Conservation (phyloP, 2,329 filamentous ascomycete genomes). For the Hypoxylon sp. region DNA sequence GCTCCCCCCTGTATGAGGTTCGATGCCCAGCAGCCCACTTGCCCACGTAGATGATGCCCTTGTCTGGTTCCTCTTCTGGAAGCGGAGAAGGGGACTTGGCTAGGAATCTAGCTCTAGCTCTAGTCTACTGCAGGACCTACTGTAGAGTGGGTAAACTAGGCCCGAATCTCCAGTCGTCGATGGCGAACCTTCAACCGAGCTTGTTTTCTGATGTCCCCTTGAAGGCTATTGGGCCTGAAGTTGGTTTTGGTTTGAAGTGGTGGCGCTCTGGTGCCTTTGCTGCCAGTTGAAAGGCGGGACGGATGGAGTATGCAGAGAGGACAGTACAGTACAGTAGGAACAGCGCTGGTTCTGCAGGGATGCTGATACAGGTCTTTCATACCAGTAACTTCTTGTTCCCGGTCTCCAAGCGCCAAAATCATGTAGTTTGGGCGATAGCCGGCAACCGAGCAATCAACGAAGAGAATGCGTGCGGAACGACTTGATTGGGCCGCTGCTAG, state of each 20-base stretch:
- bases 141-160: slow-evolving; percentile 13
- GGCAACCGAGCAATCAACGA: slow-evolving; percentile 22
- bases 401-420: slow-evolving; percentile 34
- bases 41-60: slow-evolving; percentile 11
- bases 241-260: slow-evolving; percentile 31
- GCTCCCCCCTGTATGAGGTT: slow-evolving; percentile 23
- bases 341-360: slow-evolving; percentile 31
- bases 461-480: slow-evolving; percentile 23
- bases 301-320: slow-evolving; percentile 6
- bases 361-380: slow-evolving; percentile 32
- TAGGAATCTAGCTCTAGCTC: slow-evolving; percentile 4
- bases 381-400: slow-evolving; percentile 5
- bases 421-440: slow-evolving; percentile 28
- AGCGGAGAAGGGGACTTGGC: slow-evolving; percentile 38
- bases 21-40: slow-evolving; percentile 29
- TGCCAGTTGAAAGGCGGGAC: slow-evolving; percentile 17
- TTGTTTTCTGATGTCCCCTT: slow-evolving; percentile 11
- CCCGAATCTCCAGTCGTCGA: slow-evolving; percentile 22
- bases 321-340: slow-evolving; percentile 14
- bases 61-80: slow-evolving; percentile 18
- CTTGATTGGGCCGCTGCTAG: slow-evolving; percentile 29
- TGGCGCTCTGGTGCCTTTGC: slow-evolving; percentile 9
- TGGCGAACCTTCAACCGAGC: slow-evolving; percentile 7
- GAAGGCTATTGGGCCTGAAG: slow-evolving; percentile 21
- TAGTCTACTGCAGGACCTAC: not conserved